phyloP scores from a whole-genome alignment of 2,329 filamentous ascomycete species.

The Curvularia spicifera region DNA sequence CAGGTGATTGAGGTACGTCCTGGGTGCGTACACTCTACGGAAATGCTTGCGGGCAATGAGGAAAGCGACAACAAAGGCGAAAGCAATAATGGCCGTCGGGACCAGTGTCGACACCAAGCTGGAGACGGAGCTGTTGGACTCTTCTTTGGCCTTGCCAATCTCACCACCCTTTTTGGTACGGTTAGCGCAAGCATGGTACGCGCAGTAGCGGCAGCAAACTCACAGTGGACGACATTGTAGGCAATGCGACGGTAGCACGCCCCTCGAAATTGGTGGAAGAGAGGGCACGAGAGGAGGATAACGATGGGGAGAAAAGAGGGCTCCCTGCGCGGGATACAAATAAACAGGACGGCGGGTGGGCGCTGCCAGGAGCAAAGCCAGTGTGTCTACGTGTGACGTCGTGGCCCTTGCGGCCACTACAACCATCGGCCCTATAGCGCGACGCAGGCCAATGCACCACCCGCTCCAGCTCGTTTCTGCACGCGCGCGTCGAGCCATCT shows the following conservation, averaged over 20 bases:
- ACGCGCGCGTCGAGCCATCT: slow-evolving; percentile 16
- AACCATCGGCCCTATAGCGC: slow-evolving; percentile 20
- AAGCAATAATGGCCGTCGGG: slow-evolving; percentile 38
- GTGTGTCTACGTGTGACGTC: slow-evolving; percentile 24
- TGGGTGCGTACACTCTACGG: slow-evolving; percentile 53
- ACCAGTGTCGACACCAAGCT: slow-evolving; percentile 45
- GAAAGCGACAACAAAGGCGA: slow-evolving; percentile 47
- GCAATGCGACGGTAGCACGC: slow-evolving; percentile 15
- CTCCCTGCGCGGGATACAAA: slow-evolving; percentile 22
- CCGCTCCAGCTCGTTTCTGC: slow-evolving; percentile 7
- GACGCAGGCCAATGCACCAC: slow-evolving; percentile 10
- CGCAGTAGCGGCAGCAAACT: slow-evolving; percentile 6
- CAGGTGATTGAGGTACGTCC: slow-evolving; percentile 56
- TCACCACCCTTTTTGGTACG: slow-evolving; percentile 26
- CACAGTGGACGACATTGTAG: slow-evolving; percentile 35
- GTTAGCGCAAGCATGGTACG: slow-evolving; percentile 8
- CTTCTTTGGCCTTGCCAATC: slow-evolving; percentile 28
- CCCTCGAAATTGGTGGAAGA: slow-evolving; percentile 11
- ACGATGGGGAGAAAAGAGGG: slow-evolving; percentile 6
- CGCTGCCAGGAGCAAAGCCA: slow-evolving; percentile 23
- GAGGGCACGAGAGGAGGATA: slow-evolving; percentile 14
- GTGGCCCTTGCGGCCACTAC: slow-evolving; percentile 23
- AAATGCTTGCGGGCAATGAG: slow-evolving; percentile 53
- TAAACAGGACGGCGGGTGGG: slow-evolving; percentile 26
- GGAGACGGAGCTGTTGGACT: slow-evolving; percentile 57